phyloP scores from a whole-genome alignment of 371 early-diverging fungal species.

The Syncephalastrum sp. region DNA sequence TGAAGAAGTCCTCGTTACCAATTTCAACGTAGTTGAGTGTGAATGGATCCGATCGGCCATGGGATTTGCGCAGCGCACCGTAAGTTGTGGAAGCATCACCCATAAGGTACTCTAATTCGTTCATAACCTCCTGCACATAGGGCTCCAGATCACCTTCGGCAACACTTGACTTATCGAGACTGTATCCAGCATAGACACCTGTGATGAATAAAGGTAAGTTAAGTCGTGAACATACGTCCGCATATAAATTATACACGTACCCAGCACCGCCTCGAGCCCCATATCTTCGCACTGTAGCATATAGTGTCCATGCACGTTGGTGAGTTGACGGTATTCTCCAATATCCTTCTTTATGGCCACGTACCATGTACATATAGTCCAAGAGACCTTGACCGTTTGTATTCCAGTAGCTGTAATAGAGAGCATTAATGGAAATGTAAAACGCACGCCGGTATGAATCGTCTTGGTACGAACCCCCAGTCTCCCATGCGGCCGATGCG shows the following conservation, averaged over 20 bases:
- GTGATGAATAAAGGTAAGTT: neutral
- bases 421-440: too few relatives aligned
- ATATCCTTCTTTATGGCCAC: too few relatives aligned
- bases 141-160: constrained; percentile 22
- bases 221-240: too few relatives aligned
- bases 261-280: constrained; percentile 2
- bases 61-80: constrained; percentile 17
- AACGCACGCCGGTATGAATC: too few relatives aligned
- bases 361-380: constrained; percentile 23
- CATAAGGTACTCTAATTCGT: constrained; percentile 29
- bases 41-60: constrained; percentile 24
- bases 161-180: constrained; percentile 16
- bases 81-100: constrained; percentile 19
- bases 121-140: constrained; percentile 22
- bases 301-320: too few relatives aligned
- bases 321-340: neutral
- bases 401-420: constrained; percentile 14
- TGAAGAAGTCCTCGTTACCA: constrained; percentile 27
- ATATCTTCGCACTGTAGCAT: constrained; percentile 13
- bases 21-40: constrained; percentile 21
- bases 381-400: constrained; percentile 28
- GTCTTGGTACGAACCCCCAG: constrained; percentile 8
- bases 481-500: constrained; percentile 25
- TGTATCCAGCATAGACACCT: constrained; percentile 19
- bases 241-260: too few relatives aligned